Conservation (phyloP, 108 stramenopile genomes). For the Nannochloropsis salina region DNA sequence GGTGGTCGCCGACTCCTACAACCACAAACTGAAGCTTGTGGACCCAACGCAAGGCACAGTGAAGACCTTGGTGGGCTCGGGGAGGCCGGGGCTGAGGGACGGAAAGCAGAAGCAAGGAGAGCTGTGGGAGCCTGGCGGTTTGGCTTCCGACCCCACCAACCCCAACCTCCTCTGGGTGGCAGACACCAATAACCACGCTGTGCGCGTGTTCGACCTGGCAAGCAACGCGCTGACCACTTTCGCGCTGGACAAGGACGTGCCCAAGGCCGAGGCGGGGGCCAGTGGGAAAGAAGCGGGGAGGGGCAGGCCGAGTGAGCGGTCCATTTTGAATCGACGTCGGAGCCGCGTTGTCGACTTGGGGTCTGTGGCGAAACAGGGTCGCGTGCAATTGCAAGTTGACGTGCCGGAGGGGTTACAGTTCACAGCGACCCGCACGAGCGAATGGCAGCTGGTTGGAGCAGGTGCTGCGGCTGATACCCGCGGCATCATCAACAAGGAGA, state of each 20-base stretch:
- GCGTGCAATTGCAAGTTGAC: not conserved
- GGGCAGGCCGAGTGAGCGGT: not conserved
- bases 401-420: not conserved
- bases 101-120: not conserved
- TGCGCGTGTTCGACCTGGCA: not conserved
- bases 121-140: not conserved
- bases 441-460: not conserved
- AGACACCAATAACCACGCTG: not conserved
- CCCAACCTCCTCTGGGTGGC: not conserved
- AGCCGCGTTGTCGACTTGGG: not conserved
- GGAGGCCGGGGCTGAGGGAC: slow-evolving; percentile 1
- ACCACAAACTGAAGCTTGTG: slow-evolving; percentile 9
- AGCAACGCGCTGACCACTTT: not conserved
- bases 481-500: slow-evolving; percentile 10
- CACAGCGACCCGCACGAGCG: slow-evolving; percentile 1
- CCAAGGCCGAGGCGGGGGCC: not conserved
- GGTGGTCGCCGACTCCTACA: not conserved
- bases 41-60: slow-evolving; percentile 13
- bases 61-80: slow-evolving; percentile 1
- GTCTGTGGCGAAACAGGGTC: not conserved
- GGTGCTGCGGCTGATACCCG: not conserved
- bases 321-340: not conserved
- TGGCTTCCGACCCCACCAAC: slow-evolving; percentile 6
- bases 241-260: slow-evolving; percentile 13
- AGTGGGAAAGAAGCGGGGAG: not conserved